Base-by-base conservation (phyloP, 352 stramenopile genomes). In the Phytophthora capsici region DNA sequence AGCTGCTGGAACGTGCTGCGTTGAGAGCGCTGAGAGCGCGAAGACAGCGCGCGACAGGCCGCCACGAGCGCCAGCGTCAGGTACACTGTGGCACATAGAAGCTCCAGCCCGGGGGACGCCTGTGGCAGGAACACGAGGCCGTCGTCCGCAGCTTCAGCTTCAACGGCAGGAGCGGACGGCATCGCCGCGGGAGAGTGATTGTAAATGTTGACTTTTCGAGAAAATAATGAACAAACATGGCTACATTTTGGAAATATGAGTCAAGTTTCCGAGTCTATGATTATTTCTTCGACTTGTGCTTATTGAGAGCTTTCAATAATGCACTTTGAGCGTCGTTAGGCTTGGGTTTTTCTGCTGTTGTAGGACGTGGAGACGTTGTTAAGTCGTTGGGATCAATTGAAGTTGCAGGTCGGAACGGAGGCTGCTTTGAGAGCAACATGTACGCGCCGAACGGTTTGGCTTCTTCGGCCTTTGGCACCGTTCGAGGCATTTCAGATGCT, bases 1-100 rank as follows among this genome's bases (percentile, higher is more conserved):
- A 93, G 72, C 0, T 77, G 76, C 75, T 93, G 83, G 74, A 95
- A 95, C 16, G 79, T 89, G 53, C 81, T 80, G 17, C 82, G 69
- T 6, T 81, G 66, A 10, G 66, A 59, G 17, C 71, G 25, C 9
- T 67, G 63, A 16, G 78, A 72, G 1, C 77, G 30, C 23, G 75
- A 34, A 14, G 67, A 80, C 10, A 87, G 49, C 23, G 74, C 76
- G 23, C 84, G 84, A 53, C 73, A 82, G 6, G 76, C 69, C 10
- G 84, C 70, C 4, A 90, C 75, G 32, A 84, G 50, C 12, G 77
- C 86, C 19, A 94, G 73, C 14, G 64, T 38, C 25, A 90, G 30
- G 58, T 94, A 94, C 25, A 91, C 57, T 4, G 56, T 55, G 25
- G 92, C 73, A 43, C 84, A 93, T 16, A 93, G 56, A 43, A 80